A percentile compares a stretch with the other conserved stretches of the same genome.
Conservation (phyloP, 306 rosid genomes). For the Canavalia ensiformis region DNA sequence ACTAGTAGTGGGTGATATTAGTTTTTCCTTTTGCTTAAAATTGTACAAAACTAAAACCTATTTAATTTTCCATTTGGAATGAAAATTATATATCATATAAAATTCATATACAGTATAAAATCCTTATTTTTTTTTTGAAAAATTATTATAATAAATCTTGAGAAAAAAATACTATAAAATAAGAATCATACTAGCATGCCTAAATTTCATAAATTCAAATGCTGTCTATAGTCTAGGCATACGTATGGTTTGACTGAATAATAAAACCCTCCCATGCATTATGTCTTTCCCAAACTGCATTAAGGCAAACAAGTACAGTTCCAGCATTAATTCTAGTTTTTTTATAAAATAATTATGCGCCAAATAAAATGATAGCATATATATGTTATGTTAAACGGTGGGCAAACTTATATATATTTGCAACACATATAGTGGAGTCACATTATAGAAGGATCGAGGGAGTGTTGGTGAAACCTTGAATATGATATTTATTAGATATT, state of each 20-base stretch:
- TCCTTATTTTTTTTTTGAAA: neutral
- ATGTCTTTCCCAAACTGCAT: no score
- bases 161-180: neutral
- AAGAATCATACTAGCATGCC: neutral
- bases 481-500: constrained; percentile 37
- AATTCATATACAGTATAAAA: neutral
- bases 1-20: no score
- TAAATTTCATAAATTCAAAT: neutral
- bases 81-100: neutral
- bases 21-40: neutral
- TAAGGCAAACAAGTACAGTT: no score
- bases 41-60: neutral
- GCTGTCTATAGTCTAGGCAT: neutral
- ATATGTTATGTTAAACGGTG: neutral
- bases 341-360: neutral
- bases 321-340: no score
- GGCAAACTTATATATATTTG: neutral
- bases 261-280: no score
- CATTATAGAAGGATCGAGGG: neutral
- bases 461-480: constrained; percentile 33
- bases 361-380: constrained; percentile 8
- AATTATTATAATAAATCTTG: neutral
- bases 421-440: neutral
- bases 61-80: neutral
- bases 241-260: neutral